These are phyloP conservation scores for Peltaster fructicola DNA, from an alignment of 2,329 filamentous ascomycete genomes.

Conservation along the genomic window DNA sequence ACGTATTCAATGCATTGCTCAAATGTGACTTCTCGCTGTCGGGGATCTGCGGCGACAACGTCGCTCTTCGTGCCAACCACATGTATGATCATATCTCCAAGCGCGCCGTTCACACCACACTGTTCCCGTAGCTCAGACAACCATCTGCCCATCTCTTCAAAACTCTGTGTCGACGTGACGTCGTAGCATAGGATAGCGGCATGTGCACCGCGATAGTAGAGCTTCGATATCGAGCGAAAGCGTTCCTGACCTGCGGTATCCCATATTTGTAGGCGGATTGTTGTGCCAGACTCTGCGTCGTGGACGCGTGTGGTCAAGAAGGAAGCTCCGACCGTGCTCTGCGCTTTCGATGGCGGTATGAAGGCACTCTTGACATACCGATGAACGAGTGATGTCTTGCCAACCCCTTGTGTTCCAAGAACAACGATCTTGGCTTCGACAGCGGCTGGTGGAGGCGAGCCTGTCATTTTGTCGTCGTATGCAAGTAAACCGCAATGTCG, in stretches of 20 bases:
- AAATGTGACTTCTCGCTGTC: constrained; percentile 68
- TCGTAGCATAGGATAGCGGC: constrained; percentile 89
- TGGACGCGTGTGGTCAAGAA: constrained; percentile 48
- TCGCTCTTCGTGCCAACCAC: constrained; percentile 93
- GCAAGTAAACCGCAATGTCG: too few species aligned
- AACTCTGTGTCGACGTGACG: constrained; percentile 72
- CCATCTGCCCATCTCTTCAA: constrained; percentile 86
- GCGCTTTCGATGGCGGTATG: constrained; percentile 34
- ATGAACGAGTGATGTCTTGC: constrained; percentile 62
- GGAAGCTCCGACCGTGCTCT: constrained; percentile 32
- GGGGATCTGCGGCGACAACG: constrained; percentile 70
- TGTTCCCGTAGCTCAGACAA: constrained; percentile 69
- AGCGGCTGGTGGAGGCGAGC: constrained; percentile 27
- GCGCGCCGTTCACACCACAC: constrained; percentile 23
- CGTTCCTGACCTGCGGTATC: constrained; percentile 92
- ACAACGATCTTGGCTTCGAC: constrained; percentile 71
- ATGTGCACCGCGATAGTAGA: constrained; percentile 93
- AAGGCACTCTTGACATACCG: constrained; percentile 59
- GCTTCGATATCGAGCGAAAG: constrained; percentile 80
- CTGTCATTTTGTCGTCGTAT: too few species aligned
- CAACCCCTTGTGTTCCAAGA: constrained; percentile 61
- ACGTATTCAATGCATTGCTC: constrained; percentile 93
- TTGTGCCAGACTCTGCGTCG: constrained; percentile 69
- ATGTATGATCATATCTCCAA: constrained; percentile 62
- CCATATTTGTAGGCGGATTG: constrained; percentile 89